phyloP scores from a whole-genome alignment of 768 basidiomycete genomes.

The Leucosporidium yakuticum region DNA sequence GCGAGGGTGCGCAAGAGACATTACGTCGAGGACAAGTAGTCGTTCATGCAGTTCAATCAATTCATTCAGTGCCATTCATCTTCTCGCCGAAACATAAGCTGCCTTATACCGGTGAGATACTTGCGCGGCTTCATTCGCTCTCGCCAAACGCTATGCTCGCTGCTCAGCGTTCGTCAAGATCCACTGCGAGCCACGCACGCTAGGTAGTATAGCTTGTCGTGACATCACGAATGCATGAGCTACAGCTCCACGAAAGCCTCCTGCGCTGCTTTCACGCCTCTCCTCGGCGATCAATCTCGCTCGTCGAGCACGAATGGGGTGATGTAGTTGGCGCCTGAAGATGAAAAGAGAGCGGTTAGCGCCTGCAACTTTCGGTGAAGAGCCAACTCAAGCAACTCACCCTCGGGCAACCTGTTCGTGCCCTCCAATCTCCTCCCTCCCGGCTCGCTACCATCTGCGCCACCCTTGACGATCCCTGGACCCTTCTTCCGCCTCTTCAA shows the following conservation, averaged over 20 bases:
- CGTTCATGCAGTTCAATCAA: not conserved
- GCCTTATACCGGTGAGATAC: too few species aligned
- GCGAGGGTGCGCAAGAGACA: constrained; percentile 68
- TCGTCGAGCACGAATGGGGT: constrained; percentile 17
- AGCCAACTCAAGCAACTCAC: constrained; percentile 2
- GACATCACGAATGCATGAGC: too few species aligned
- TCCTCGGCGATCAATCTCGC: not conserved
- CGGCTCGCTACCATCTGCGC: not conserved
- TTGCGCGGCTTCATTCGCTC: too few species aligned
- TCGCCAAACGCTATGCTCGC: too few species aligned
- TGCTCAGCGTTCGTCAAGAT: not conserved
- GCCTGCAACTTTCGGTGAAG: too few species aligned
- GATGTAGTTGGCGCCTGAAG: constrained; percentile 20
- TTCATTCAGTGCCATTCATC: not conserved
- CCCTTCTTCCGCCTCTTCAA: constrained; percentile 13
- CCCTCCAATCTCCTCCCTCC: not conserved
- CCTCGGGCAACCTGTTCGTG: constrained; percentile 14
- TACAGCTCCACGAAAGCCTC: too few species aligned
- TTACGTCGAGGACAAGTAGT: constrained; percentile 43
- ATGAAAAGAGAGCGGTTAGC: not conserved
- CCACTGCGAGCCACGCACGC: too few species aligned
- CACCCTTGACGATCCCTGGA: constrained; percentile 4
- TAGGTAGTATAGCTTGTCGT: too few species aligned
- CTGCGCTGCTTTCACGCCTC: too few species aligned
- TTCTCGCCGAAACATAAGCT: not conserved